Percentiles rank a stretch among this genome's conserved stretches.
Evolutionary conservation across 2,329 filamentous ascomycete genomes (phyloP).

Genomic region (Myriangium duriaei): DNA sequence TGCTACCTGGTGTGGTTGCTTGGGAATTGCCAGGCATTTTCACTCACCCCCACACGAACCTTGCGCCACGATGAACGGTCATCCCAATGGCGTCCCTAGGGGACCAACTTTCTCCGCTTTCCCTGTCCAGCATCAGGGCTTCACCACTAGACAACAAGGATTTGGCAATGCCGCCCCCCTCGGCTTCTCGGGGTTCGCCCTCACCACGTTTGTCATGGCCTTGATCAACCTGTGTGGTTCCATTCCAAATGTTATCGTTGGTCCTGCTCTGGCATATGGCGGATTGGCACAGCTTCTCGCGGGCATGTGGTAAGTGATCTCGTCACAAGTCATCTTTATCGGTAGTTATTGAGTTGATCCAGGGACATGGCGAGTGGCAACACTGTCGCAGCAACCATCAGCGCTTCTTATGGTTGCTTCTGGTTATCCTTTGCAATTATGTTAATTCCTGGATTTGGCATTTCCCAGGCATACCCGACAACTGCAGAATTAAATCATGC

Average conservation of each 20-base stretch:
- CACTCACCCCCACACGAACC: too few relatives aligned
- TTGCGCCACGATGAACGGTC: background rate
- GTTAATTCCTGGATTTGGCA: conserved; percentile 55
- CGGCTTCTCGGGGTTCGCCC: conserved; percentile 64
- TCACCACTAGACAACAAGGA: too few relatives aligned
- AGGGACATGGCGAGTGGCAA: conserved; percentile 84
- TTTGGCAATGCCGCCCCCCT: conserved; percentile 44
- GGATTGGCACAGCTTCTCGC: conserved; percentile 67
- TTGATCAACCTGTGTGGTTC: conserved; percentile 58
- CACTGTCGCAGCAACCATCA: conserved; percentile 70
- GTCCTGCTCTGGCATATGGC: conserved; percentile 61
- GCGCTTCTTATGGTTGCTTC: conserved; percentile 75
- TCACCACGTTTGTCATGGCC: conserved; percentile 72
- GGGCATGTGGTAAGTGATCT: conserved; percentile 61
- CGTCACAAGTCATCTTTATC: conserved; percentile 5
- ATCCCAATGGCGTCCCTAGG: background rate
- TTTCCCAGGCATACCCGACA: conserved; percentile 35
- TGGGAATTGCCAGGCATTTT: too few relatives aligned
- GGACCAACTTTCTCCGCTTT: background rate
- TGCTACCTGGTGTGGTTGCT: background rate
- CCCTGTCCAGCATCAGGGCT: background rate
- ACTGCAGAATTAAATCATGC: conserved; percentile 42
- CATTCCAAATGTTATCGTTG: conserved; percentile 53
- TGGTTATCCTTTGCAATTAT: conserved; percentile 67
- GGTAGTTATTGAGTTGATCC: conserved; percentile 3